Percentiles rank a stretch among this genome's conserved stretches.
Conservation (phyloP, 306 rosid genomes). For the Senna tora region DNA sequence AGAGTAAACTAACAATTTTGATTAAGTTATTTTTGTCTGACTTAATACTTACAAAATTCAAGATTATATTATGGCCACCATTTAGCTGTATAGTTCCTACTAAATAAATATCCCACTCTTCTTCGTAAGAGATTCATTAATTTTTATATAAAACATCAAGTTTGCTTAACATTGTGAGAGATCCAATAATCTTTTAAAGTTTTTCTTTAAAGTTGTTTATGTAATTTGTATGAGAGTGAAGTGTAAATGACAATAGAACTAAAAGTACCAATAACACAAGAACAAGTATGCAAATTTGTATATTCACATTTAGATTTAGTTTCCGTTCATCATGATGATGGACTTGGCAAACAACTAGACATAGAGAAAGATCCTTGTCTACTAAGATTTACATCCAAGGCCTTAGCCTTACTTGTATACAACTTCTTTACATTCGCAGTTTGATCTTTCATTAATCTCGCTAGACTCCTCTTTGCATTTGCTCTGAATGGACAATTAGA, state of each 20-base stretch:
- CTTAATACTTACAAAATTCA: no score
- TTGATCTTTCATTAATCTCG: constrained; percentile 69
- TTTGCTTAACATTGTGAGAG: no score
- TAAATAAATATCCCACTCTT: no score
- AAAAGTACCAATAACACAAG: not conserved
- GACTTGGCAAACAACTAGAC: constrained; percentile 71
- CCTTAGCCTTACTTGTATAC: constrained; percentile 72
- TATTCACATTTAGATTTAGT: constrained; percentile 30
- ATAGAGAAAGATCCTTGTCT: constrained; percentile 40
- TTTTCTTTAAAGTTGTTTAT: no score
- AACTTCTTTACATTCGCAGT: constrained; percentile 72
- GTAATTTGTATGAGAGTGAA: no score
- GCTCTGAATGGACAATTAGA: constrained; percentile 84
- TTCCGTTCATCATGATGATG: constrained; percentile 56
- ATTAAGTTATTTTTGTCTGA: no score
- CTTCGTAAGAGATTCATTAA: no score
- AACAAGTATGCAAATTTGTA: not conserved
- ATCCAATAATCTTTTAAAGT: no score
- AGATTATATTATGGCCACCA: no score
- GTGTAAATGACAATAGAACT: not conserved
- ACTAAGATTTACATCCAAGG: constrained; percentile 57
- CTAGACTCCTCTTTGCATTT: constrained; percentile 83
- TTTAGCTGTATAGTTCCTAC: no score
- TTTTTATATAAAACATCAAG: no score
- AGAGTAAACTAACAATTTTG: no score